A percentile compares a stretch with the other conserved stretches of the same genome.
Conservation (phyloP, 1,284 basidiomycete genomes). For the Ustilago crameri region DNA sequence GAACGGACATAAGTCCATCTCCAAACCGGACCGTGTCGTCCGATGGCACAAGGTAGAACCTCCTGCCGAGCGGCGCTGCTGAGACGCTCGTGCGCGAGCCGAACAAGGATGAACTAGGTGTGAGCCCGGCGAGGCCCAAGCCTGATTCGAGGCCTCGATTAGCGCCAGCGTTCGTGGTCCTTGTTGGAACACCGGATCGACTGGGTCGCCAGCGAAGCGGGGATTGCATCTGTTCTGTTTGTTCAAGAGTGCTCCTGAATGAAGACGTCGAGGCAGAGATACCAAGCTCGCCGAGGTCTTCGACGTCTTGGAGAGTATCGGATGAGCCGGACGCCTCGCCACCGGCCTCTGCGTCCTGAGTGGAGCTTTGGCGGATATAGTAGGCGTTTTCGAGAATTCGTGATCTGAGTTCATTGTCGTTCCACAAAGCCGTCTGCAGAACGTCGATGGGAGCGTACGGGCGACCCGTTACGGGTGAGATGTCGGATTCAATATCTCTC, state of each 20-base stretch:
- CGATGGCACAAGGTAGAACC: constrained; percentile 78
- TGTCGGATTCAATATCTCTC: constrained; percentile 44
- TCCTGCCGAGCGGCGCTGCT: constrained; percentile 37
- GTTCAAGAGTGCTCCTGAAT: constrained; percentile 44
- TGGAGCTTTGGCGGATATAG: constrained; percentile 2
- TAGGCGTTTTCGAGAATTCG: constrained; percentile 34
- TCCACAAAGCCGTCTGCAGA: constrained; percentile 59
- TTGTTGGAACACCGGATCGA: constrained; percentile 19
- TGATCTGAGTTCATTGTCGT: constrained; percentile 54
- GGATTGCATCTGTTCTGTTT: constrained; percentile 5
- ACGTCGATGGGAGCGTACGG: constrained; percentile 50
- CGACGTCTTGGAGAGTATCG: constrained; percentile 9
- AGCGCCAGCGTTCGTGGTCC: constrained; percentile 11
- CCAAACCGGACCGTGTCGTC: constrained; percentile 85
- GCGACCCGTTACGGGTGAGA: constrained; percentile 37
- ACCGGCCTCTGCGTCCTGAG: constrained; percentile 21
- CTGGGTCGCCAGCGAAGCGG: constrained; percentile 27
- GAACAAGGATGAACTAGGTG: constrained; percentile 39
- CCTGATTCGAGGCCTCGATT: constrained; percentile 10
- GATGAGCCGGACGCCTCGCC: constrained; percentile 6
- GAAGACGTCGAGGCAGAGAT: constrained; percentile 49
- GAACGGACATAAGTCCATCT: constrained; percentile 73
- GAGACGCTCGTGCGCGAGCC: constrained; percentile 33
- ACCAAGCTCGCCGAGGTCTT: constrained; percentile 46
- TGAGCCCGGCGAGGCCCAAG: constrained; percentile 39